These are phyloP conservation scores for Stephania yunnanensis DNA, from an alignment of 164 flowering plant species.

Conservation along the genomic window DNA sequence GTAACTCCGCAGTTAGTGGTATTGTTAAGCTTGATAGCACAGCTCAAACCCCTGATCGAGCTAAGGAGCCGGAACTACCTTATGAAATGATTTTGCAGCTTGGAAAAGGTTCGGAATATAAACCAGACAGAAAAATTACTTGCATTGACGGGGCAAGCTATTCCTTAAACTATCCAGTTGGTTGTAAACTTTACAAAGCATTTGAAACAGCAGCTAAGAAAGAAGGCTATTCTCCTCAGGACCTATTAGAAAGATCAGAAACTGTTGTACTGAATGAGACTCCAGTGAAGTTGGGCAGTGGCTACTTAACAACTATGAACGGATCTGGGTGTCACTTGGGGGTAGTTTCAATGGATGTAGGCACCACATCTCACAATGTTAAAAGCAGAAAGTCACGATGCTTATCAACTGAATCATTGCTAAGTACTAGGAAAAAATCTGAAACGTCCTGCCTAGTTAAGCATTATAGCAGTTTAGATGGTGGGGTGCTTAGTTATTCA, in stretches of 20 bases:
- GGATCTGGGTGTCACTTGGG: slow-evolving; percentile 54
- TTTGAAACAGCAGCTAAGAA: slow-evolving; percentile 51
- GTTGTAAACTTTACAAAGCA: slow-evolving; percentile 67
- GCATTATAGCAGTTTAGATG: slow-evolving; percentile 24
- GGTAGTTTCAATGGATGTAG: slow-evolving; percentile 48
- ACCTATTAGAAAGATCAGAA: slow-evolving; percentile 24
- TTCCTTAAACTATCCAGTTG: slow-evolving; percentile 43
- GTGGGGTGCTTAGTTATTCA: slow-evolving; percentile 29
- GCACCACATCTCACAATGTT: slow-evolving; percentile 26
- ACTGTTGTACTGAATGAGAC: slow-evolving; percentile 22
- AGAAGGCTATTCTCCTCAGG: slow-evolving; percentile 22
- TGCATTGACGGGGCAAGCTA: slow-evolving; percentile 16
- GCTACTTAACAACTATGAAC: slow-evolving; percentile 29
- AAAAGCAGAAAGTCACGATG: slow-evolving; percentile 33
- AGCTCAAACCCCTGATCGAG: slow-evolving; percentile 10
- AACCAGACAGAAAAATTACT: slow-evolving; percentile 22
- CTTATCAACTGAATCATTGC: slow-evolving; percentile 36
- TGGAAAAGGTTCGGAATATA: slow-evolving; percentile 16
- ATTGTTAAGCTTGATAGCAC: slow-evolving; percentile 13
- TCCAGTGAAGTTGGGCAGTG: slow-evolving; percentile 29
- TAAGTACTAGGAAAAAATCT: slow-evolving; percentile 36
- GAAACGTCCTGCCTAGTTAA: slow-evolving; percentile 30
- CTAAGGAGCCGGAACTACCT: slow-evolving; percentile 14
- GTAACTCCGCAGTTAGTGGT: slow-evolving; percentile 17
- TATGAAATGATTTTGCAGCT: slow-evolving; percentile 25